A percentile compares a stretch with the other conserved stretches of the same genome.
phyloP scores from a whole-genome alignment of 2,329 filamentous ascomycete species.

The Myriosclerotinia scirpicola region DNA sequence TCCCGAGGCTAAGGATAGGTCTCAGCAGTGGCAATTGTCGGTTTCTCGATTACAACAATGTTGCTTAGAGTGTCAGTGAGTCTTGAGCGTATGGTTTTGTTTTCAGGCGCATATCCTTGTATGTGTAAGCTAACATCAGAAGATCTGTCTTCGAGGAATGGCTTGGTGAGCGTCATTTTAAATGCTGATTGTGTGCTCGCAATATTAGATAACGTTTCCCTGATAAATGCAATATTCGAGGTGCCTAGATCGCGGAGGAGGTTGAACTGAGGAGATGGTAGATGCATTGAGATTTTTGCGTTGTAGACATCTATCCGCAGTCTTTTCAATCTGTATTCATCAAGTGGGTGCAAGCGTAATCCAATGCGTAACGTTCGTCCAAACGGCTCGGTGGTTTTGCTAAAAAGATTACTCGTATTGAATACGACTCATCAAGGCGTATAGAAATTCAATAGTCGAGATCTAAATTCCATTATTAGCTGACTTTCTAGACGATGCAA shows the following conservation, averaged over 20 bases:
- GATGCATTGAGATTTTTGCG: background rate
- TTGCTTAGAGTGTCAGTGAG: background rate
- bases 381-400: background rate
- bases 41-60: background rate
- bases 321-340: background rate
- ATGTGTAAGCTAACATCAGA: background rate
- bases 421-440: background rate
- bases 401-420: background rate
- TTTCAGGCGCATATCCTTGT: slow-evolving; percentile 1
- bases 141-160: slow-evolving; percentile 3
- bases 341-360: background rate
- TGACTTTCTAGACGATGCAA: background rate
- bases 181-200: background rate
- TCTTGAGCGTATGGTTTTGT: background rate
- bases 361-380: background rate
- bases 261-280: background rate
- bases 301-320: background rate
- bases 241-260: background rate
- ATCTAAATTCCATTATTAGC: background rate
- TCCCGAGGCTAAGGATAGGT: background rate
- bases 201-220: background rate
- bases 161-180: background rate
- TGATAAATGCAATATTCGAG: background rate
- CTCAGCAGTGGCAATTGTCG: background rate
- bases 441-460: background rate